Conservation (phyloP, 2,329 filamentous ascomycete species). For the Aspergillus thermomutatus region DNA sequence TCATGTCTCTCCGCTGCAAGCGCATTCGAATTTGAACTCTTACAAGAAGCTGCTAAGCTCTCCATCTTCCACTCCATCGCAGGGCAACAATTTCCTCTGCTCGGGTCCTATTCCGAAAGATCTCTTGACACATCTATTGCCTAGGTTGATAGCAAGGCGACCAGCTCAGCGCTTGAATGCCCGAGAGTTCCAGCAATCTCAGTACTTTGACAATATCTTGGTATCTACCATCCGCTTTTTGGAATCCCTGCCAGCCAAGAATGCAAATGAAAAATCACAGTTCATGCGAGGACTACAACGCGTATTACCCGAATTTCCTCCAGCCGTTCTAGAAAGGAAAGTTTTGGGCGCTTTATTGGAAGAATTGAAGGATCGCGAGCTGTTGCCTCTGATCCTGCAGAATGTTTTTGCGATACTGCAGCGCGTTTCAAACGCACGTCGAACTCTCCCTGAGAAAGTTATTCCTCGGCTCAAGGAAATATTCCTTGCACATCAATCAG, state of each 20-base stretch:
- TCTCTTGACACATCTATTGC: conserved; percentile 70
- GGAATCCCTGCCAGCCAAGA: conserved; percentile 87
- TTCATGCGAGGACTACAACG: conserved; percentile 87
- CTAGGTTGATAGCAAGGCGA: conserved; percentile 79
- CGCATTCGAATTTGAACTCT: conserved; percentile 72
- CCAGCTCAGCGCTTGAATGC: conserved; percentile 85
- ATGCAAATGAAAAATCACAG: conserved; percentile 80
- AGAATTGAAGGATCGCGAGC: conserved; percentile 86
- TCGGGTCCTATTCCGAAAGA: conserved; percentile 77
- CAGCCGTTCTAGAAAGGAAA: conserved; percentile 92
- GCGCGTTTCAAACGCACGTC: conserved; percentile 70
- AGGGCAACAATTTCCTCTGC: conserved; percentile 79
- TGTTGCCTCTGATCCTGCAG: conserved; percentile 79
- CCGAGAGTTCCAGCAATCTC: conserved; percentile 87
- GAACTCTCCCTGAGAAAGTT: conserved; percentile 79
- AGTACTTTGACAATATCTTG: conserved; percentile 95
- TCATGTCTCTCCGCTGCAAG: conserved; percentile 79
- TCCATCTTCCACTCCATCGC: conserved; percentile 72
- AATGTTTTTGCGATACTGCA: conserved; percentile 90
- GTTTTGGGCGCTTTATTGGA: conserved; percentile 84
- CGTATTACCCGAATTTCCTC: conserved; percentile 87
- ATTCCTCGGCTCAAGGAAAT: conserved; percentile 81
- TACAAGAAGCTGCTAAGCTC: conserved; percentile 83
- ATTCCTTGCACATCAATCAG: conserved; percentile 56
- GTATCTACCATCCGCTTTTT: conserved; percentile 95